phyloP scores from a whole-genome alignment of 495 filamentous ascomycete genomes.

The Neurospora sp. region DNA sequence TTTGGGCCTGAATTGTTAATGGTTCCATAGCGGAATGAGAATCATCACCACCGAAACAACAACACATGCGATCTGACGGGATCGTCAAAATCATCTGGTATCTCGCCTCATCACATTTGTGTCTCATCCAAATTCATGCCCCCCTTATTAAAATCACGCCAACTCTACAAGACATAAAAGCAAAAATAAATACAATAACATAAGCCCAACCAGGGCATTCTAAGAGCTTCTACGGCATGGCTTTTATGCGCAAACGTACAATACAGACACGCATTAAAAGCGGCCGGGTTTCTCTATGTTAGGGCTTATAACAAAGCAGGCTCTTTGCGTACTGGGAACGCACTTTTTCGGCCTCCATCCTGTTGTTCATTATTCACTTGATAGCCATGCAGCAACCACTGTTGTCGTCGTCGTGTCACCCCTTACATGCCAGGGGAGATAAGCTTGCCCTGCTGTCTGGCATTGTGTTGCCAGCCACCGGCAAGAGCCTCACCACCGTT shows the following conservation, averaged over 20 bases:
- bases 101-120: background rate
- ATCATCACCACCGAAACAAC: background rate
- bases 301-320: background rate
- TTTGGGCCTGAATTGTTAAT: background rate
- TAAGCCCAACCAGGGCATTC: background rate
- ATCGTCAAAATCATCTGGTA: background rate
- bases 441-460: constrained; percentile 66
- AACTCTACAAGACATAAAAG: background rate
- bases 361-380: background rate
- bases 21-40: background rate
- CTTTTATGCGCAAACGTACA: constrained; percentile 2
- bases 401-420: background rate
- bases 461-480: constrained; percentile 78
- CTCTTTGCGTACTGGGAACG: background rate
- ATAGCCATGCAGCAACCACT: background rate
- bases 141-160: background rate
- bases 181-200: constrained; percentile 3
- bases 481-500: constrained; percentile 62
- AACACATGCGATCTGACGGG: background rate
- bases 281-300: background rate
- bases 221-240: background rate
- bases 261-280: background rate
- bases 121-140: background rate
- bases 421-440: constrained; percentile 77
- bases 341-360: background rate